Conservation (phyloP, 2,329 filamentous ascomycete species). For the Penicillium sp. region DNA sequence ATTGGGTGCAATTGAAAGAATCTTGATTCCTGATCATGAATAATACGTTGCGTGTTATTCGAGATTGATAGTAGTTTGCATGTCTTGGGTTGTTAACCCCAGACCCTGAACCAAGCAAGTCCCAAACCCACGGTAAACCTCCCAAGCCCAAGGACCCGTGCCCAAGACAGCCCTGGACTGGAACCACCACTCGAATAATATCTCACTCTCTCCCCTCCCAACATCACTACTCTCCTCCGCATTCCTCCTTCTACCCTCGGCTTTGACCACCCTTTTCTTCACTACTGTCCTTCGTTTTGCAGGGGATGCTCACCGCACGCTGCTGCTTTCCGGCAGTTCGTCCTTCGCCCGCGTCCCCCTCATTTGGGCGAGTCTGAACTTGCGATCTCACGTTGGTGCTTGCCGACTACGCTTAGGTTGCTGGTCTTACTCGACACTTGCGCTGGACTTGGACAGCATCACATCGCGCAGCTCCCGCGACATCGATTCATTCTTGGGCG, state of each 20-base stretch:
- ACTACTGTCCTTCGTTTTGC: constrained; percentile 7
- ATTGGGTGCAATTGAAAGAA: too few relatives aligned
- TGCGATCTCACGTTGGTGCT: neutral
- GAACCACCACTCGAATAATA: constrained; percentile 3
- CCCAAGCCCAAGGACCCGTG: neutral
- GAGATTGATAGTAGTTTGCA: neutral
- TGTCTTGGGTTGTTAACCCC: neutral
- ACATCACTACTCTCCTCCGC: neutral
- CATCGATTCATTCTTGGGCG: constrained; percentile 6
- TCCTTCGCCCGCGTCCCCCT: constrained; percentile 22
- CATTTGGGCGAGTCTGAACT: constrained; percentile 13
- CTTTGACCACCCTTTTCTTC: constrained; percentile 1
- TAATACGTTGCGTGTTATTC: too few relatives aligned
- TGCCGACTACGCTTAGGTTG: neutral
- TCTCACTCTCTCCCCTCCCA: neutral
- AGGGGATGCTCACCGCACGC: constrained; percentile 22
- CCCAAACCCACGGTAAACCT: constrained; percentile 1
- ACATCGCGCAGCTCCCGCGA: neutral
- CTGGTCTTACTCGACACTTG: neutral
- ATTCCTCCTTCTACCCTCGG: neutral
- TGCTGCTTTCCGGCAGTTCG: constrained; percentile 17
- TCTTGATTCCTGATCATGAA: too few relatives aligned
- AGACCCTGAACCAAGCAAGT: neutral
- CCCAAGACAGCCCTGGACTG: neutral
- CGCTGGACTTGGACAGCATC: neutral